Conservation (phyloP, 2,329 filamentous ascomycete species). For the Calonectria leucothoes region DNA sequence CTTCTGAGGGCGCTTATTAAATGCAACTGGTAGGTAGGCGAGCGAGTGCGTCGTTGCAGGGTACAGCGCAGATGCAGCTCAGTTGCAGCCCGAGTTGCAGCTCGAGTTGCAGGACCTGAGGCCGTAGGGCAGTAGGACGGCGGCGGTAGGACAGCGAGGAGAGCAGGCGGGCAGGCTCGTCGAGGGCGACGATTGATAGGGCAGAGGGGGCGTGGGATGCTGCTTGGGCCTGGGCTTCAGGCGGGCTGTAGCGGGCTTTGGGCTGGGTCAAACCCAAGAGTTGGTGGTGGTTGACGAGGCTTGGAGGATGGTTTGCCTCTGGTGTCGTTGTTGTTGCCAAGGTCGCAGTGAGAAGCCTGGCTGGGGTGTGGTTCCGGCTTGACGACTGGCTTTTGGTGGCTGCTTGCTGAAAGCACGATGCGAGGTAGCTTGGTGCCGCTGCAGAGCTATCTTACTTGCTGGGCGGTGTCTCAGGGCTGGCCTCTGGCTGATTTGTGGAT, state of each 20-base stretch:
- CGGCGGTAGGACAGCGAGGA: background rate
- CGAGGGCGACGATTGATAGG: background rate
- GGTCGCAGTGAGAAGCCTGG: background rate
- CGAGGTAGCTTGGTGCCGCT: slow-evolving; percentile 4
- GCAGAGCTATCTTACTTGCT: background rate
- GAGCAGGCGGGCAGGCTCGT: background rate
- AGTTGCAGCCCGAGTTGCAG: background rate
- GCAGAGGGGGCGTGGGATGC: background rate
- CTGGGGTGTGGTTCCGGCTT: background rate
- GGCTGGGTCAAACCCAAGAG: background rate
- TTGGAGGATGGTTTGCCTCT: background rate
- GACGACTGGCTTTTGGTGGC: background rate
- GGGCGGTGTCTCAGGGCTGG: slow-evolving; percentile 13
- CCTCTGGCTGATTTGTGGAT: slow-evolving; percentile 22
- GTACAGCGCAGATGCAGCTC: background rate
- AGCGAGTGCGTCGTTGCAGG: background rate
- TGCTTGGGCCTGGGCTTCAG: slow-evolving; percentile 10
- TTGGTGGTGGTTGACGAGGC: slow-evolving; percentile 1
- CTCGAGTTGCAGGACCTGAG: background rate
- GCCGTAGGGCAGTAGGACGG: background rate
- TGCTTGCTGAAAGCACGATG: slow-evolving; percentile 1
- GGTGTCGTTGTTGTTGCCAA: background rate
- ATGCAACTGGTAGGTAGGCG: background rate
- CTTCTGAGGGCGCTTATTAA: background rate
- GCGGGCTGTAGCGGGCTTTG: slow-evolving; percentile 10